Evolutionary conservation across 1,284 basidiomycete genomes (phyloP).

Genomic region (Moesziomyces parantarcticus): DNA sequence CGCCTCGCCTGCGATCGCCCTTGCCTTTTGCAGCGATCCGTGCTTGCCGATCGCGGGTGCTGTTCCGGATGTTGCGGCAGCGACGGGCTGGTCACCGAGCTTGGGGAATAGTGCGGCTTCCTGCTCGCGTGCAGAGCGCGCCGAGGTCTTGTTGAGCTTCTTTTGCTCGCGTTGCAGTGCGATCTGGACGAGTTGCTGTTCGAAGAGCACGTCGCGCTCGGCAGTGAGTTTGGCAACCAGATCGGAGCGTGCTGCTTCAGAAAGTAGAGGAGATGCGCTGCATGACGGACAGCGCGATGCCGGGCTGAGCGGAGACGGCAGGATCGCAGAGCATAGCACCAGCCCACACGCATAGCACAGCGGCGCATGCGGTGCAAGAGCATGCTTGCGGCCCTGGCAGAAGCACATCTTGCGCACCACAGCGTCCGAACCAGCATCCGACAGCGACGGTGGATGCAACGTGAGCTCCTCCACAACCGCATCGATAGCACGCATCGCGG

Average conservation of each 20-base stretch:
- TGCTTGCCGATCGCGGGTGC: conserved; percentile 39
- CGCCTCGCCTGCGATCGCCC: conserved; percentile 40
- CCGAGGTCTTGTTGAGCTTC: conserved; percentile 27
- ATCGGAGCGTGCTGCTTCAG: conserved; percentile 25
- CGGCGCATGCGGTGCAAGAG: conserved; percentile 39
- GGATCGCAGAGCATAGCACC: conserved; percentile 39
- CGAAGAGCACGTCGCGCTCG: conserved; percentile 32
- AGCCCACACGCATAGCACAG: conserved; percentile 47
- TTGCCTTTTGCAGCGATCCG: conserved; percentile 39
- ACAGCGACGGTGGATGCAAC: background rate
- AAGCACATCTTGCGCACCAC: conserved; percentile 37
- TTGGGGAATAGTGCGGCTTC: conserved; percentile 34
- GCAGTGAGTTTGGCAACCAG: conserved; percentile 33
- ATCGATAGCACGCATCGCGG: conserved; percentile 47
- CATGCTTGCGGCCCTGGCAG: conserved; percentile 41
- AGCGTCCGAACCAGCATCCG: background rate
- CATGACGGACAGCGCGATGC: conserved; percentile 36
- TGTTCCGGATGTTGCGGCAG: background rate
- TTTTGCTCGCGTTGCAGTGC: conserved; percentile 35
- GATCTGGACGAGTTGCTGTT: conserved; percentile 45
- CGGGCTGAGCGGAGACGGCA: conserved; percentile 34
- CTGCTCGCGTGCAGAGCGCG: conserved; percentile 19
- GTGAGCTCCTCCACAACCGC: conserved; percentile 46
- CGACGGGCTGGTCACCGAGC: conserved; percentile 19
- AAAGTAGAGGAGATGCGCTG: conserved; percentile 30